A percentile compares a stretch with the other conserved stretches of the same genome.
These are phyloP conservation scores for Solanum sitiens DNA, from an alignment of 257 asterid genomes.

Conservation along the genomic window DNA sequence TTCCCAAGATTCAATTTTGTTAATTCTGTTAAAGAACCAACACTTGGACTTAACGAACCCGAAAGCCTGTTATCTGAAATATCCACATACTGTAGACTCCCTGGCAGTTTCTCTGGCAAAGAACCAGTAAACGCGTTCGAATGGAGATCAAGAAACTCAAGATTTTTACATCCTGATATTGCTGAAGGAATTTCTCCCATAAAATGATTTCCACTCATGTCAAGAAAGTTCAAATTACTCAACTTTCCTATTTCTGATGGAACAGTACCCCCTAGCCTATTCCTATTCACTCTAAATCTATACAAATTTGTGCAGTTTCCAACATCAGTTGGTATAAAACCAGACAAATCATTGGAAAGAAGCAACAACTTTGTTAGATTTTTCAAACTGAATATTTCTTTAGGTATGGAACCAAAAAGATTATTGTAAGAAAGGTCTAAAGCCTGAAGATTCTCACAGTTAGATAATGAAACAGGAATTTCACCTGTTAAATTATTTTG, in stretches of 20 bases:
- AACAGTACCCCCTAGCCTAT: constrained; percentile 69
- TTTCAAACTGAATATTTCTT: constrained; percentile 38
- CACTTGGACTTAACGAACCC: constrained; percentile 35
- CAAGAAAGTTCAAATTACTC: constrained; percentile 60
- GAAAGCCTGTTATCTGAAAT: constrained; percentile 63
- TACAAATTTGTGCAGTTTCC: constrained; percentile 83
- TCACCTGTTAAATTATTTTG: constrained; percentile 72
- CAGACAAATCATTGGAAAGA: constrained; percentile 64
- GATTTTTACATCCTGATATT: constrained; percentile 49
- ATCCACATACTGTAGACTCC: constrained; percentile 67
- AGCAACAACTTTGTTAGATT: constrained; percentile 72
- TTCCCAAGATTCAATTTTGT: constrained; percentile 65
- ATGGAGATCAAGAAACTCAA: constrained; percentile 91
- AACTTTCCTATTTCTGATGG: constrained; percentile 81
- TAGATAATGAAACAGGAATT: constrained; percentile 63
- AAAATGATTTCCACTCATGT: constrained; percentile 56
- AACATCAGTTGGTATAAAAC: constrained; percentile 74
- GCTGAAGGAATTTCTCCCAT: constrained; percentile 65
- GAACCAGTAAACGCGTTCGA: constrained; percentile 59
- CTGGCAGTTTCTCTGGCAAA: constrained; percentile 58
- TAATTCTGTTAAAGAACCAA: constrained; percentile 55
- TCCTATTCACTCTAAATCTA: constrained; percentile 60
- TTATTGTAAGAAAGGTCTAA: constrained; percentile 82
- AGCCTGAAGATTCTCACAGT: constrained; percentile 65
- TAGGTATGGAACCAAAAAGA: constrained; percentile 68